A percentile compares a stretch with the other conserved stretches of the same genome.
Evolutionary conservation across 441 rosid species (phyloP).

Genomic region (Capsella rubella): DNA sequence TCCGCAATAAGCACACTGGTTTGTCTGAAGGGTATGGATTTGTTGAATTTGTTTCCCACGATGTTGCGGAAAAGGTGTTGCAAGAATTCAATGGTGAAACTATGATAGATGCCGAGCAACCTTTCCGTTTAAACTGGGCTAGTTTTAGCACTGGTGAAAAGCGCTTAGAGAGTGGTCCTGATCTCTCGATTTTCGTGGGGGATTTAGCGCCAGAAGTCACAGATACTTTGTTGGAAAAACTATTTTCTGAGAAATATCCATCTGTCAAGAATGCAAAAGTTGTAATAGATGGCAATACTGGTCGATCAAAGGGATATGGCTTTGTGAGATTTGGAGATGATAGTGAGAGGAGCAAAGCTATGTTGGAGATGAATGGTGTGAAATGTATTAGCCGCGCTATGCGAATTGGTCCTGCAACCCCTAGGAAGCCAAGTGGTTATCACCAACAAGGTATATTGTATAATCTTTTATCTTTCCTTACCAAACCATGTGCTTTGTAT

Average conservation of each 20-base stretch:
- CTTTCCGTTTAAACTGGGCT: constrained; percentile 92
- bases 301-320: constrained; percentile 94
- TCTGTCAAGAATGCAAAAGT: constrained; percentile 94
- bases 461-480: neutral
- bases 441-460: constrained; percentile 54
- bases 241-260: constrained; percentile 72
- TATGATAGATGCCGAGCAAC: constrained; percentile 82
- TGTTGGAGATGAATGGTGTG: constrained; percentile 87
- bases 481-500: no score
- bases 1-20: constrained; percentile 89
- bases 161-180: constrained; percentile 79
- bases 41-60: constrained; percentile 82
- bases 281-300: constrained; percentile 83
- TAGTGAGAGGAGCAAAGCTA: constrained; percentile 72
- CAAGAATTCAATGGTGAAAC: constrained; percentile 61
- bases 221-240: constrained; percentile 70
- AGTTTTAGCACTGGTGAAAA: constrained; percentile 83
- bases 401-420: constrained; percentile 92
- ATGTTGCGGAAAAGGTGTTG: constrained; percentile 81
- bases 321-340: constrained; percentile 97
- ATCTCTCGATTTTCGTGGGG: constrained; percentile 92
- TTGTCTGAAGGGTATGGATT: constrained; percentile 92
- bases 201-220: constrained; percentile 94
- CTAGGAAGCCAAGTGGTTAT: constrained; percentile 83
- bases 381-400: constrained; percentile 83